phyloP scores from a whole-genome alignment of 2,329 filamentous ascomycete genomes.

The Parascedosporium putredinis region DNA sequence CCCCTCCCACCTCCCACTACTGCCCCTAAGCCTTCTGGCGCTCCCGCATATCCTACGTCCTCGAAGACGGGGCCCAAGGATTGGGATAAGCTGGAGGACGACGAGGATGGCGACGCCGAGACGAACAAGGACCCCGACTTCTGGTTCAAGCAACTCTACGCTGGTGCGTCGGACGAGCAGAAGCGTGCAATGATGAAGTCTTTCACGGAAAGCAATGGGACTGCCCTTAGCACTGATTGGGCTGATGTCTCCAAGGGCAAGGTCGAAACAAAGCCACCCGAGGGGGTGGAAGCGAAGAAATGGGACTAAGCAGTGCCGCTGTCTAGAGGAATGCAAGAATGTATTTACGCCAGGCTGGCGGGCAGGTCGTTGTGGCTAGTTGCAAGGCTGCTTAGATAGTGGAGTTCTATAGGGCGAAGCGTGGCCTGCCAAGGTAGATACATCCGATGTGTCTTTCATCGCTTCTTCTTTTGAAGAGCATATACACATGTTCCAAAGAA shows the following conservation, averaged over 20 bases:
- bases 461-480: too few relatives aligned
- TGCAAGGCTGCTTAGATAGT: too few relatives aligned
- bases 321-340: too few relatives aligned
- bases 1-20: slow-evolving; percentile 1
- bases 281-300: slow-evolving; percentile 67
- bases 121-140: slow-evolving; percentile 51
- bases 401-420: too few relatives aligned
- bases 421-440: too few relatives aligned
- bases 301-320: too few relatives aligned
- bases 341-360: too few relatives aligned
- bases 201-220: slow-evolving; percentile 88
- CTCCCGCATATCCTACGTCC: slow-evolving; percentile 72
- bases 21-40: neutral
- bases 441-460: too few relatives aligned
- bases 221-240: slow-evolving; percentile 88
- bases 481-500: too few relatives aligned
- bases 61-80: slow-evolving; percentile 75
- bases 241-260: slow-evolving; percentile 60
- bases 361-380: too few relatives aligned
- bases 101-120: slow-evolving; percentile 46
- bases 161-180: slow-evolving; percentile 65
- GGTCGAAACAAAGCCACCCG: slow-evolving; percentile 64
- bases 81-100: slow-evolving; percentile 70
- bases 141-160: slow-evolving; percentile 90
- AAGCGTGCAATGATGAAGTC: slow-evolving; percentile 96